Base-by-base conservation (phyloP, 345 rosid genomes). In the Arabis hirsuta region DNA sequence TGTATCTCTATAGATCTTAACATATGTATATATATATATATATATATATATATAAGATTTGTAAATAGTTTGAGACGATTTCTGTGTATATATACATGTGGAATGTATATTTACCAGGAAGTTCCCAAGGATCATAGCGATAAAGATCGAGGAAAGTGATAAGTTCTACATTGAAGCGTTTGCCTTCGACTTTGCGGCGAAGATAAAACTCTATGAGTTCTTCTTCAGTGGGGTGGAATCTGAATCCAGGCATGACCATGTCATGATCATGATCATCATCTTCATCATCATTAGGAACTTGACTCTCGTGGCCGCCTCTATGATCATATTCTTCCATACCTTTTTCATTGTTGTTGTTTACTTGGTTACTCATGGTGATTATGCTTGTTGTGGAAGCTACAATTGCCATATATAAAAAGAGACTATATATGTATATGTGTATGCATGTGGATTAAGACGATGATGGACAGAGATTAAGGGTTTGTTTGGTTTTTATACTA, bases 151-250 rank as follows among this genome's bases (percentile, higher is more conserved):
- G 90, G 81, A 92, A 96, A 82, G 99, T 90, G 62, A 96, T 92
- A 84, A 96, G 97, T 73, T 96, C 99, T 20, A 91, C 96, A 36
- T 92, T 92, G 84, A 96, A 96, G 38, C 89, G 96, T 73, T 96
- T 96, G 84, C 99, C 99, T 89, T 96, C 97, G 0, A 96, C 97
- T 88, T 96, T 96, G 77, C 99, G 96, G 83, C 99, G 97, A 81
- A 96, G 99, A 86, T 96, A 96, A 82, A 96, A 96, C 83, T 92
- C 97, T 2, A 96, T 94, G 4, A 96, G 97, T 62, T 96, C 99
- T 82, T 96, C 99, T 81, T 96, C 99, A 0, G 98, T 95, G 3
- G 99, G 99, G 60, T 92, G 99, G 85, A 95, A 95, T 2, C 99
- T 82, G 79, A 95, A 95, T 4, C 99, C 99, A 0, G 99, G 99